Evolutionary conservation across 306 rosid species (phyloP), one percentile per base, ranked within the genome.

Genomic region (Cercis canadensis): DNA sequence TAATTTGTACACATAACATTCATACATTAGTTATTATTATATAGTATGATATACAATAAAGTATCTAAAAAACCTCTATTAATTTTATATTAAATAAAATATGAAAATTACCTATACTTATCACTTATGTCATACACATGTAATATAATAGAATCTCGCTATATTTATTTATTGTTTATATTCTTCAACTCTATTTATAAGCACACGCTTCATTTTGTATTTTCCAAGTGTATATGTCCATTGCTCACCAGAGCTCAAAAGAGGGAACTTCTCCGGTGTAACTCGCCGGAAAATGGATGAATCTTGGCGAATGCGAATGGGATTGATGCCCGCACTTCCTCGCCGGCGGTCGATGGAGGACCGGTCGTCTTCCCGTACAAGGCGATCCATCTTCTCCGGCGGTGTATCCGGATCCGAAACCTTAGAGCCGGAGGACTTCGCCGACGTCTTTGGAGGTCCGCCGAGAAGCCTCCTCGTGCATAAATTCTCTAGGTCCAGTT

Each of bases 401-500:
- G 15, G 74, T 46, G 44, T 32, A 24, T 14, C 55, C 8, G 62
- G 54, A 12, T 66, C 82, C 31, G 63, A 65, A 15, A 14, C 78
- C 7, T 75, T 79, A 9, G 66, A 76, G 39, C 78, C 79, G 0
- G 88, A 87, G 0, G 90, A 89, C 76, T 92, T 87, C 49, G 80
- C 89, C 11, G 98, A 92, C 74, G 96, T 92, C 49, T 92, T 86
- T 17, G 98, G 98, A 6, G 98, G 98, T 0, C 98, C 98, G 3
- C 98, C 96, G 1, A 76, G 87, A 62, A 86, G 89, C 34, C 79
- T 87, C 32, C 75, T 86, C 1, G 88, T 79, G 18, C 76, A 81
- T 57, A 87, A 83, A 57, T 62, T 76, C 67, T 75, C 95, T 2
- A 70, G 75, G 60, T 51, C 78, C 1, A 69, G 67, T 10, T 34